Base-by-base conservation (phyloP, 1,284 basidiomycete genomes). In the Chalciporus sp. region DNA sequence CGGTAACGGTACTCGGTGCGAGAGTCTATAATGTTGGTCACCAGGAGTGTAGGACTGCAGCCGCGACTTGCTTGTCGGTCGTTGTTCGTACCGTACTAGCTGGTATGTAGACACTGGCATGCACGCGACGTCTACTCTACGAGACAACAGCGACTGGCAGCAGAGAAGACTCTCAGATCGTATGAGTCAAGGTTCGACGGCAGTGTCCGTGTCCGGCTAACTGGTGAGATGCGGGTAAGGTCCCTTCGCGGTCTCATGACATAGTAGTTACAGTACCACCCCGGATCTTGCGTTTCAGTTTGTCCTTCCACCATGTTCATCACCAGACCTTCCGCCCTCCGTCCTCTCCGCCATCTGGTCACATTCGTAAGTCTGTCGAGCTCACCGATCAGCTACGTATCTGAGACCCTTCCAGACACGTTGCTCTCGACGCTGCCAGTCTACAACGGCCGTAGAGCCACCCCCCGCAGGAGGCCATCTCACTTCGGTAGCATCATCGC, bases 391-490 rank as follows among this genome's bases (percentile, higher is more conserved):
- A 26, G 1, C 27, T 19, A 28, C 10, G 2, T 16, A 9, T 47
- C 47, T 61, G 33, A 59, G 43, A 37, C 33, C 33, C 12, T 16
- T 31, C 20, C 33, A 49, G 52, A 33, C 48, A 7, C 51, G 51
- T 20, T 52, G 47, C 23, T 51, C 50, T 11, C 51, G 47, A 59
- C 77, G 83, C 57, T 74, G 74, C 68, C 76, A 81, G 66, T 82
- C 84, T 14, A 35, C 58, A 35, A 57, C 11, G 35, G 42, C 57
- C 7, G 70, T 72, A 20, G 83, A 86, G 56, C 78, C 86, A 20
- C 87, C 85, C 26, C 81, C 88, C 53, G 82, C 90, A n/a, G 83
- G 84, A 28, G 90, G 90, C 17, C 85, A 89, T 69, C 71, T 86
- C 49, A 81, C 86, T 1, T 81, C 82, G n/a, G 72, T 90, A 47